Percentiles rank a stretch among this genome's conserved stretches.
Conservation (phyloP, 176 grass and related monocot genomes). For the Zizania latifolia region DNA sequence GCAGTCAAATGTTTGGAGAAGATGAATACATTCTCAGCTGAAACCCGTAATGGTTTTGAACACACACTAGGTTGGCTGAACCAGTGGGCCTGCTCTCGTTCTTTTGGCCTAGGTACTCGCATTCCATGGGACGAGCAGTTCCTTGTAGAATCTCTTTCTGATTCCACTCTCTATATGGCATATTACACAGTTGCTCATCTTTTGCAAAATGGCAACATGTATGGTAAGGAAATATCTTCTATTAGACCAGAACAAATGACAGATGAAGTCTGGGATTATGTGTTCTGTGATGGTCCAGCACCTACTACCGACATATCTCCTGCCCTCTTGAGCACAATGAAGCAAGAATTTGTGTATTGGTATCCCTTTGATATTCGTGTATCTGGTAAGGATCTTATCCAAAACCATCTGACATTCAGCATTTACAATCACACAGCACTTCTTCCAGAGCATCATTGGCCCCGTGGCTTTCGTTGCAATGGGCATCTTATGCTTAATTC, state of each 20-base stretch:
- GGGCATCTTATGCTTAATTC: slow-evolving; percentile 92
- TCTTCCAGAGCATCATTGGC: slow-evolving; percentile 65
- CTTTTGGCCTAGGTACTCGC: slow-evolving; percentile 68
- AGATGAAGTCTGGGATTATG: slow-evolving; percentile 68
- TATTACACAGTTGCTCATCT: slow-evolving; percentile 64
- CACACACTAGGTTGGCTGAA: slow-evolving; percentile 74
- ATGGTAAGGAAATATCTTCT: slow-evolving; percentile 44
- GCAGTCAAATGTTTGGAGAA: slow-evolving; percentile 50
- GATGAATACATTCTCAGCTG: slow-evolving; percentile 65
- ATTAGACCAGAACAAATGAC: slow-evolving; percentile 64
- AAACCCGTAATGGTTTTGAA: slow-evolving; percentile 59
- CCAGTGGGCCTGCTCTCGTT: slow-evolving; percentile 73
- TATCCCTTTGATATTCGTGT: slow-evolving; percentile 81
- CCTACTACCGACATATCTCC: slow-evolving; percentile 46
- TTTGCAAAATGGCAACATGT: slow-evolving; percentile 67
- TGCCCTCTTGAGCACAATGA: slow-evolving; percentile 56
- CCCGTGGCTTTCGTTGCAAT: slow-evolving; percentile 68
- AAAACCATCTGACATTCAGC: slow-evolving; percentile 79
- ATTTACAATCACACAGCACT: slow-evolving; percentile 75
- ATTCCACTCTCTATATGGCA: slow-evolving; percentile 82
- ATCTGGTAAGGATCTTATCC: slow-evolving; percentile 80
- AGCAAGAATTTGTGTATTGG: slow-evolving; percentile 80
- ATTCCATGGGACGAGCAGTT: slow-evolving; percentile 76
- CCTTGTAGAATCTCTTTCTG: slow-evolving; percentile 76
- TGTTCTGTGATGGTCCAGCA: slow-evolving; percentile 49